Evolutionary conservation across 306 rosid species (phyloP).

Genomic region (Glycine tomentella): DNA sequence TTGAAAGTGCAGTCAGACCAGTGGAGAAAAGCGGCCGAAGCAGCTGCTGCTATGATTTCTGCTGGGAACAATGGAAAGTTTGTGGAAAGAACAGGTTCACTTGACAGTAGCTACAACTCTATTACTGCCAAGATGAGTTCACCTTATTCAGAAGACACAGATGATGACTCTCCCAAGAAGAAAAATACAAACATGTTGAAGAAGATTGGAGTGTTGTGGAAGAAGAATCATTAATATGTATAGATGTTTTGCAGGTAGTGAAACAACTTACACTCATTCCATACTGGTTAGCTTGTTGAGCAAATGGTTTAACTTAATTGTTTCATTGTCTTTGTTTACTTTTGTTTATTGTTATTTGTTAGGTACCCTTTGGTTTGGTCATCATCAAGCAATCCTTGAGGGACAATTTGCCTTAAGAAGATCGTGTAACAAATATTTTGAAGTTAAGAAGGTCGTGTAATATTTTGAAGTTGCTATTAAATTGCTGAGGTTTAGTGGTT

Average conservation of each 20-base stretch:
- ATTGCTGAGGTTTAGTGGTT: conserved; percentile 10
- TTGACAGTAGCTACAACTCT: conserved; percentile 67
- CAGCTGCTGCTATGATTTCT: conserved; percentile 81
- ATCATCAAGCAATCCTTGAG: neutral
- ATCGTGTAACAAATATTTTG: neutral
- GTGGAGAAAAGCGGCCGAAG: conserved; percentile 99
- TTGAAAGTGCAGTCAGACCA: conserved; percentile 91
- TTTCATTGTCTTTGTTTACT: conserved; percentile 29
- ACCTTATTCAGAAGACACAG: conserved; percentile 77
- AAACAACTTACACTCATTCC: neutral
- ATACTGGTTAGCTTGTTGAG: no score
- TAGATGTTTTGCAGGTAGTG: conserved; percentile 32
- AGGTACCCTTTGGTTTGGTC: conserved; percentile 6
- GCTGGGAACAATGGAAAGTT: conserved; percentile 74
- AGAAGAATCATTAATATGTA: conserved; percentile 70
- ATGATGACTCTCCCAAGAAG: conserved; percentile 90
- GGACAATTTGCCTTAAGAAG: neutral
- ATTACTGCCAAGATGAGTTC: conserved; percentile 60
- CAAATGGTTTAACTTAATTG: neutral
- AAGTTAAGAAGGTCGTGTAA: no score
- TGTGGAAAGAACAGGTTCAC: conserved; percentile 63
- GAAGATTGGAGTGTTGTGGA: conserved; percentile 96
- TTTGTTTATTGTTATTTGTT: neutral
- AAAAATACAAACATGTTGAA: conserved; percentile 85
- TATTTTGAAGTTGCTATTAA: conserved; percentile 21